Evolutionary conservation across 768 basidiomycete species (phyloP).

Genomic region (Leccinum ochraceum): DNA sequence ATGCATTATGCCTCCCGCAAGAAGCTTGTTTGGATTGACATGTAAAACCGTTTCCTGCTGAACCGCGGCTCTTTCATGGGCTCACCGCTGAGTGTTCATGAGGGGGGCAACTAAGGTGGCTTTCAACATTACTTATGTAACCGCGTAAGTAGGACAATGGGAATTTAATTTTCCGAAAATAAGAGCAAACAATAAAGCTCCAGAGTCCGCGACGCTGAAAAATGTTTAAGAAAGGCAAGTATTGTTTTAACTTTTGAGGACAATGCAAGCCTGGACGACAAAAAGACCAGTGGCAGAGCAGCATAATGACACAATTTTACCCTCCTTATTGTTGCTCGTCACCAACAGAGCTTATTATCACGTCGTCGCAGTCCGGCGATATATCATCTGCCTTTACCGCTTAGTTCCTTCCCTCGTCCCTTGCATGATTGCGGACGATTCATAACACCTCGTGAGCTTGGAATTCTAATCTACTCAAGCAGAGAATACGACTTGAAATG

Average conservation of each 20-base stretch:
- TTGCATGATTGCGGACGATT: not conserved
- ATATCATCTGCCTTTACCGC: slow-evolving; percentile 10
- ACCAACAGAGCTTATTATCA: slow-evolving; percentile 13
- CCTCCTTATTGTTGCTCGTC: slow-evolving; percentile 19
- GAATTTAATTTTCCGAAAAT: slow-evolving; percentile 7
- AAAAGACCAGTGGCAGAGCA: slow-evolving; percentile 15
- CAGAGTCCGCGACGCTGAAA: slow-evolving; percentile 22
- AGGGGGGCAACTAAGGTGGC: not conserved
- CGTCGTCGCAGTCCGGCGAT: slow-evolving; percentile 4
- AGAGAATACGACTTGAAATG: slow-evolving; percentile 23
- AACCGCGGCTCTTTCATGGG: not conserved
- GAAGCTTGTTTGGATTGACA: not conserved
- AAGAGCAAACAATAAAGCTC: slow-evolving; percentile 15
- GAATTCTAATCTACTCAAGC: not conserved
- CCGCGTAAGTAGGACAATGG: slow-evolving; percentile 1
- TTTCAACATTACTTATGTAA: not conserved
- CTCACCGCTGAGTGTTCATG: not conserved
- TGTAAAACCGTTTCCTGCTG: not conserved
- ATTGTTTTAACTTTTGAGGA: slow-evolving; percentile 25
- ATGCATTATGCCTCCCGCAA: not conserved
- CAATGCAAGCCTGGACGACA: slow-evolving; percentile 26
- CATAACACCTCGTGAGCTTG: not conserved
- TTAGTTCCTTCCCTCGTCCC: not conserved
- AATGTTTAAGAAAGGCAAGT: slow-evolving; percentile 15
- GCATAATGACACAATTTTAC: slow-evolving; percentile 12